Percentiles rank a stretch among this genome's conserved stretches.
phyloP scores from a whole-genome alignment of 495 filamentous ascomycete genomes.

The Hyaloscypha bicolor region DNA sequence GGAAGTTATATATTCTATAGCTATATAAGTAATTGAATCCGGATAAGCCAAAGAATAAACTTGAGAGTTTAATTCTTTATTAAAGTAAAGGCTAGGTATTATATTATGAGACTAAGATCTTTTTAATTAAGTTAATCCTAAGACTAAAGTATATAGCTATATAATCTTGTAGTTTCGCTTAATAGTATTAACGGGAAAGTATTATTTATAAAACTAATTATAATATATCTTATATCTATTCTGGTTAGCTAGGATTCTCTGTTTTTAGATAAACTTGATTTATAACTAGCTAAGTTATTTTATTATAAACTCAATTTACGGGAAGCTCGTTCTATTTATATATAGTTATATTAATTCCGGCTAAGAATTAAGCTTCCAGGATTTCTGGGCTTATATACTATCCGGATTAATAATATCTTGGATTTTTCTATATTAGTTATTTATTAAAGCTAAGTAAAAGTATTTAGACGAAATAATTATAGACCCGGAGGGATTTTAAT shows the following conservation, averaged over 20 bases:
- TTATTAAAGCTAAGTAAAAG: not conserved
- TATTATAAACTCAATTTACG: no score
- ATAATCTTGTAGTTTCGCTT: not conserved
- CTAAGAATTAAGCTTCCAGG: not conserved
- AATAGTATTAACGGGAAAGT: not conserved
- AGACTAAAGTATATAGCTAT: slow-evolving; percentile 9
- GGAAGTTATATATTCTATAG: no score
- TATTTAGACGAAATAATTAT: not conserved
- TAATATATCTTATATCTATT: slow-evolving; percentile 12
- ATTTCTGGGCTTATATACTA: not conserved
- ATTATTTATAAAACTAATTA: not conserved
- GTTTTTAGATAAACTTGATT: not conserved
- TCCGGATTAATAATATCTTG: slow-evolving; percentile 1
- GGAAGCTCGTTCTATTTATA: no score
- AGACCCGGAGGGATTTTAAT: no score
- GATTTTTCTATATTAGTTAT: slow-evolving; percentile 3
- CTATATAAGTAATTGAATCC: no score
- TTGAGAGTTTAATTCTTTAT: no score
- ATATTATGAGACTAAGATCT: no score
- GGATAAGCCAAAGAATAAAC: no score
- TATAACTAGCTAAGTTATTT: slow-evolving; percentile 10
- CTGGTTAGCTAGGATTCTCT: no score
- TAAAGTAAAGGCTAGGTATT: no score
- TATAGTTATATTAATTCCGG: no score
- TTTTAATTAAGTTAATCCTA: not conserved